Evolutionary conservation across 1,284 basidiomycete species (phyloP).

Genomic region (Clitocybe nebularis): DNA sequence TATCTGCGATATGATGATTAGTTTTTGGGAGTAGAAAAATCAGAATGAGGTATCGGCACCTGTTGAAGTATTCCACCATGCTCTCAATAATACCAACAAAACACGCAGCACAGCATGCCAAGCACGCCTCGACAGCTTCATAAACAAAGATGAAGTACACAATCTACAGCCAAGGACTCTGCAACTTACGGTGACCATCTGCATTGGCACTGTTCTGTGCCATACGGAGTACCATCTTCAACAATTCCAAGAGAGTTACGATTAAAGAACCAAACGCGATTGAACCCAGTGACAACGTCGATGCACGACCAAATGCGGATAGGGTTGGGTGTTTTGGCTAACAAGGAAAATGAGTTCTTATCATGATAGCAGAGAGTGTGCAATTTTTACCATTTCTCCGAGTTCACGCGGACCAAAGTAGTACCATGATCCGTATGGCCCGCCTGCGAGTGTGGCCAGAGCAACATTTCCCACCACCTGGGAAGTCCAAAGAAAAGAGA

Average conservation of each 20-base stretch:
- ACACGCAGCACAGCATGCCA: conserved; percentile 81
- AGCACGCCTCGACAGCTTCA: conserved; percentile 61
- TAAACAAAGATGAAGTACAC: background rate
- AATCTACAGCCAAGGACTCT: background rate
- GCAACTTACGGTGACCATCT: conserved; percentile 68
- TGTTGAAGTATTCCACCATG: conserved; percentile 80
- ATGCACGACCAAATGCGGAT: conserved; percentile 75
- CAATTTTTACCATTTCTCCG: conserved; percentile 52
- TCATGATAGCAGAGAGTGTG: too few relatives aligned
- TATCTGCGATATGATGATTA: conserved; percentile 40
- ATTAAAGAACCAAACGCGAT: conserved; percentile 90
- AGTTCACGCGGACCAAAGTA: conserved; percentile 65
- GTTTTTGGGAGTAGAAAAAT: background rate
- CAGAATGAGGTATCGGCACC: conserved; percentile 36
- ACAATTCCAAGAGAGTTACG: conserved; percentile 80
- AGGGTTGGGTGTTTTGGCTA: conserved; percentile 71
- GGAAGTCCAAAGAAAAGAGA: conserved; percentile 82
- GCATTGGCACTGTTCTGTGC: conserved; percentile 65
- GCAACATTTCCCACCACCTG: conserved; percentile 80
- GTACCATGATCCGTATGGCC: conserved; percentile 60
- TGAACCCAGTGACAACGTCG: conserved; percentile 81
- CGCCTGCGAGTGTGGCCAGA: conserved; percentile 76
- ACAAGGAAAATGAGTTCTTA: background rate
- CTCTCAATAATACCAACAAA: conserved; percentile 72
- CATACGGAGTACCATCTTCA: conserved; percentile 65